Evolutionary conservation across 1,284 basidiomycete species (phyloP), one percentile per base, ranked within the genome.

Genomic region (Boletus hoseneyae): DNA sequence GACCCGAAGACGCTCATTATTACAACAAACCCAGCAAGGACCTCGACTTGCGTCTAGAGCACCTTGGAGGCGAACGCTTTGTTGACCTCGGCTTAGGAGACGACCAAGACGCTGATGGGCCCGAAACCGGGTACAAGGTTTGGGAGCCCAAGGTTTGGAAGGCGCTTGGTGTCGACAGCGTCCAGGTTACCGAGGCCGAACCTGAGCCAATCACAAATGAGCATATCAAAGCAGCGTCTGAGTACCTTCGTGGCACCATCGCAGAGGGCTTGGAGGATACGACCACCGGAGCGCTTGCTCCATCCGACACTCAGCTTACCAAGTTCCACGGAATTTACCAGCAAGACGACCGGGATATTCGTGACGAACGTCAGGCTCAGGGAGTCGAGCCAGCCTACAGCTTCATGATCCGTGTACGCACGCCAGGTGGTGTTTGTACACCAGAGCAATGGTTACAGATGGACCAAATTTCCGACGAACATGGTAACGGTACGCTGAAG

Each of bases 291-390:
- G 90, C 91, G 27, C 83, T 99, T 33, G 87, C 93, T 34, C 79
- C 94, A 30, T 86, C 85, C 54, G 96, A 99, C 68, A 86, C 83
- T 8, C 96, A 99, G 73, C 78, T 99, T 53, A 99, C 96, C 62
- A 99, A 99, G 78, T 98, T 99, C 84, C 95, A 98, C 70, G 95
- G 96, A 32, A 93, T 93, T 53, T 96, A 96, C 71, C 91, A 94
- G 74, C 93, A 95, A 73, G 96, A 98, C 68, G 96, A 99, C 70
- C 87, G 96, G 47, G 96, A 99, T 72, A 97, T 98, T 63, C 86
- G 96, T 41, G 96, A 99, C 60, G 96, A 98, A 70, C 87, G 97
- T 57, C 85, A 92, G 69, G 86, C 83, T 33, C 90, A 93, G 68
- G 97, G 95, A 51, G 83, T 92, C 33, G 96, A 99, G 72, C 94